Evolutionary conservation across 2,329 filamentous ascomycete species (phyloP).

Genomic region (Conoideocrella luteorostrata): DNA sequence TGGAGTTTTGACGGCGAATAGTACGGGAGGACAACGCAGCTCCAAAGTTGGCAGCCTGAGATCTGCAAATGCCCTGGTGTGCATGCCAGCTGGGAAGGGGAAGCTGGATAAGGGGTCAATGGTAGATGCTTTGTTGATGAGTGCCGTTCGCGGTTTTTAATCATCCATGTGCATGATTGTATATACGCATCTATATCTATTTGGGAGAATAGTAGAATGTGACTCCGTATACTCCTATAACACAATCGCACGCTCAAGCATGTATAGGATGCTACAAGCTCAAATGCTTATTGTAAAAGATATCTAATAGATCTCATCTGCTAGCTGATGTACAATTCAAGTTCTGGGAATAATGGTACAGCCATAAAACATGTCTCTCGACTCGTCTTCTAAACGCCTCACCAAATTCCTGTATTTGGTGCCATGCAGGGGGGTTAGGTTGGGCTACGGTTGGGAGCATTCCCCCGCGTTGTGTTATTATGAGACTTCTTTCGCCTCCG

Average conservation of each 20-base stretch:
- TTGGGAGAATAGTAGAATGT: too few relatives aligned
- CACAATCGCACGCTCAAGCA: too few relatives aligned
- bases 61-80: constrained; percentile 80
- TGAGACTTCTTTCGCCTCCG: neutral
- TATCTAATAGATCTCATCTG: constrained; percentile 13
- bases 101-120: constrained; percentile 61
- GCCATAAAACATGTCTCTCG: constrained; percentile 21
- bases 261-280: neutral
- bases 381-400: constrained; percentile 35
- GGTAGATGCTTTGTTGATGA: constrained; percentile 77
- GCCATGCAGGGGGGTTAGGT: constrained; percentile 21
- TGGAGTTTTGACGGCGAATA: constrained; percentile 65
- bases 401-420: constrained; percentile 27
- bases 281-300: constrained; percentile 10
- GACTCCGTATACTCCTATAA: too few relatives aligned
- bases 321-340: constrained; percentile 26
- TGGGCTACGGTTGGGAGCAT: neutral
- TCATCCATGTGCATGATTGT: neutral
- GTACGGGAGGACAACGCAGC: constrained; percentile 86
- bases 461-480: neutral
- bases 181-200: neutral
- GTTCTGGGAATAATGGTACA: constrained; percentile 28
- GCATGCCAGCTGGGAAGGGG: constrained; percentile 60
- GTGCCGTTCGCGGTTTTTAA: constrained; percentile 28
- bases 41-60: constrained; percentile 83